Conservation (phyloP, 1,284 basidiomycete species). For the Rhodotorula glutinis region DNA sequence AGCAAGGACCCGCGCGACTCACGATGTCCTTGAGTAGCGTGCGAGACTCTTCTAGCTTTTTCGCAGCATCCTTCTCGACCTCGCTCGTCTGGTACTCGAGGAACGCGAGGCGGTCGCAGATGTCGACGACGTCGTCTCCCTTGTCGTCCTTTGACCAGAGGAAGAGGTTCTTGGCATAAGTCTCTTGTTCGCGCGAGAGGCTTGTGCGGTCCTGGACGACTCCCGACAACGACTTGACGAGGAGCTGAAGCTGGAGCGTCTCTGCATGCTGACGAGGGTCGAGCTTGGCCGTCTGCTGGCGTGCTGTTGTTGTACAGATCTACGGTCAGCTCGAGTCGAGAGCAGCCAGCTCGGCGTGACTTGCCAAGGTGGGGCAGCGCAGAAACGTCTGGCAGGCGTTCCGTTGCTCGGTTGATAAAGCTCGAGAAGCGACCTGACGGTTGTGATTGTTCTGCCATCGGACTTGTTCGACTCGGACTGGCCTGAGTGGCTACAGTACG, state of each 20-base stretch:
- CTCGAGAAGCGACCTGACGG: neutral
- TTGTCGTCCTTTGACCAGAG: conserved; percentile 39
- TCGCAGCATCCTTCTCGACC: conserved; percentile 30
- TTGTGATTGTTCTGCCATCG: neutral
- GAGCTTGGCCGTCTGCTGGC: conserved; percentile 21
- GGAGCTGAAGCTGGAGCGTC: conserved; percentile 41
- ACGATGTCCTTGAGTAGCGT: conserved; percentile 38
- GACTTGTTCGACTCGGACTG: too few relatives aligned
- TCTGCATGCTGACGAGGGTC: conserved; percentile 16
- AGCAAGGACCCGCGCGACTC: neutral
- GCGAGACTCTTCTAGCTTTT: conserved; percentile 33
- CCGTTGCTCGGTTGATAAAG: neutral
- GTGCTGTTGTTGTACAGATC: neutral
- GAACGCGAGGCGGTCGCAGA: conserved; percentile 41
- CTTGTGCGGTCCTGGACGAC: conserved; percentile 31
- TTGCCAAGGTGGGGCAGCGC: conserved; percentile 5
- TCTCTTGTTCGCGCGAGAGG: conserved; percentile 34
- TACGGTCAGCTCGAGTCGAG: neutral
- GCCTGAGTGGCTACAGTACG: too few relatives aligned
- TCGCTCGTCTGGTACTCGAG: conserved; percentile 39
- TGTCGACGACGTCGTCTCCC: conserved; percentile 39
- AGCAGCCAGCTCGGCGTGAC: neutral
- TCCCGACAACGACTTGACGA: conserved; percentile 39
- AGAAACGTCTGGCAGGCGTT: neutral
- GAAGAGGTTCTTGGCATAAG: conserved; percentile 31